Percentiles rank a stretch among this genome's conserved stretches.
Evolutionary conservation across 2,329 filamentous ascomycete species (phyloP).

Genomic region (Colletotrichum navitas): DNA sequence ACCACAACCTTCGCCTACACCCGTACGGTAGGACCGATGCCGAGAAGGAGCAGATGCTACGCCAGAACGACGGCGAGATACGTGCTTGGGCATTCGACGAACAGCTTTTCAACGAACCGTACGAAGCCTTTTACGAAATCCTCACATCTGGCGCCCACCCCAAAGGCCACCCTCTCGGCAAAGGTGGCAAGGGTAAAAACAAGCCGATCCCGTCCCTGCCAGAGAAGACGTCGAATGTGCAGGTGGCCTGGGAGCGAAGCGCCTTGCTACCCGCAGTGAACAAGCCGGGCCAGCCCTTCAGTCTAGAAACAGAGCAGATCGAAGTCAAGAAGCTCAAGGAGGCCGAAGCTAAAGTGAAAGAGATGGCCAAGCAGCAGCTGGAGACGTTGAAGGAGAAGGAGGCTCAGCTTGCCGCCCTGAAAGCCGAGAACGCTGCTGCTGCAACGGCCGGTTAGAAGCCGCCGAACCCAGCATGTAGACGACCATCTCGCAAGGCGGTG

Average conservation of each 20-base stretch:
- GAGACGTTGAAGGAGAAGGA: conserved; percentile 75
- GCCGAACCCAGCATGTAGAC: conserved; percentile 9
- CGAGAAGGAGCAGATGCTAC: conserved; percentile 70
- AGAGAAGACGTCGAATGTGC: conserved; percentile 49
- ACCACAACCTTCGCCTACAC: conserved; percentile 91
- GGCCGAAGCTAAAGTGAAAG: conserved; percentile 73
- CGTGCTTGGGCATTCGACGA: conserved; percentile 90
- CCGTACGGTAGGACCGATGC: conserved; percentile 88
- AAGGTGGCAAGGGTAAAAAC: conserved; percentile 68
- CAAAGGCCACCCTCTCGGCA: conserved; percentile 55
- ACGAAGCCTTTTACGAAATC: conserved; percentile 89
- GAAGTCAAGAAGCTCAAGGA: conserved; percentile 73
- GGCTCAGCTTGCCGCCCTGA: conserved; percentile 69
- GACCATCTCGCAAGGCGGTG: conserved; percentile 14
- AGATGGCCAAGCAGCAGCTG: conserved; percentile 70
- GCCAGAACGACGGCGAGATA: conserved; percentile 72
- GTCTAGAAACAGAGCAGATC: conserved; percentile 75
- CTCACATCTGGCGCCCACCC: conserved; percentile 79
- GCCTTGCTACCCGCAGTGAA: conserved; percentile 80
- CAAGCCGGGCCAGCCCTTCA: conserved; percentile 78
- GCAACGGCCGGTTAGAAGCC: conserved; percentile 45
- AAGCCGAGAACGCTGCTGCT: conserved; percentile 68
- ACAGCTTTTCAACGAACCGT: conserved; percentile 97
- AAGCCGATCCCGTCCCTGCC: conserved; percentile 54
- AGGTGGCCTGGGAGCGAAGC: conserved; percentile 68